A percentile compares a stretch with the other conserved stretches of the same genome.
Evolutionary conservation across 2,329 filamentous ascomycete genomes (phyloP).

Genomic region (Penicillium sp.): DNA sequence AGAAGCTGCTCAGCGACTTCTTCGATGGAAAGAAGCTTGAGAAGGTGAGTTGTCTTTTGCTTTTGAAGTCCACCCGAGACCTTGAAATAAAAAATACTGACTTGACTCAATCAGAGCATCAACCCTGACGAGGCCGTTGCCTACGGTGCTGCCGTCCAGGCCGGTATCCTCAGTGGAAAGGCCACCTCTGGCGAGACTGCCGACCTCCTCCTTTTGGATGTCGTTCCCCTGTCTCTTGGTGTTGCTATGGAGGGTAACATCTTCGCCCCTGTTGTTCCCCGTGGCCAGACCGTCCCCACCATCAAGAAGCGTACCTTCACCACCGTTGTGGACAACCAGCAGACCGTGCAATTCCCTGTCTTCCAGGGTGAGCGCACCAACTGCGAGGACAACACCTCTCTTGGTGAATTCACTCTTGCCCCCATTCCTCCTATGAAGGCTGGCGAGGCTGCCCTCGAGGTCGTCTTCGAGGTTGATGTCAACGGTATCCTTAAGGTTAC

Average conservation of each 20-base stretch:
- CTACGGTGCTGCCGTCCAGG: conserved; percentile 97
- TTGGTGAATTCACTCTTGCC: conserved; percentile 94
- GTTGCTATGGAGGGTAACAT: conserved; percentile 99
- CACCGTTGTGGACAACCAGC: conserved; percentile 63
- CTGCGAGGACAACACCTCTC: conserved; percentile 96
- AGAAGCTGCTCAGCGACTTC: conserved; percentile 98
- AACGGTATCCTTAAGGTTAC: conserved; percentile 99
- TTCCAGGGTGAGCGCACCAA: conserved; percentile 97
- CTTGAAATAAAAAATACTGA: conserved; percentile 13
- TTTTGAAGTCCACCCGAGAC: neutral
- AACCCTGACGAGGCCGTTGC: conserved; percentile 99
- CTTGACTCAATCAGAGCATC: conserved; percentile 59
- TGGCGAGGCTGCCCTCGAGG: conserved; percentile 93
- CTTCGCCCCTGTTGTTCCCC: conserved; percentile 87
- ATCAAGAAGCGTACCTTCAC: conserved; percentile 89
- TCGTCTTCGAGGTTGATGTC: conserved; percentile 98
- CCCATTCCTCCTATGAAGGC: conserved; percentile 84
- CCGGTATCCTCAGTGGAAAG: conserved; percentile 97
- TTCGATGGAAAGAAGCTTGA: conserved; percentile 99
- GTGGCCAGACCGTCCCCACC: conserved; percentile 70
- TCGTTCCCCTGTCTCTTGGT: conserved; percentile 93
- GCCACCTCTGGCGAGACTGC: conserved; percentile 90
- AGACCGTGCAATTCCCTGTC: conserved; percentile 85
- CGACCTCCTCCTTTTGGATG: conserved; percentile 92
- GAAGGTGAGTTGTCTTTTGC: conserved; percentile 53